Evolutionary conservation across 1,284 basidiomycete genomes (phyloP), one percentile per base, ranked within the genome.

Genomic region (Ustilago hordei): DNA sequence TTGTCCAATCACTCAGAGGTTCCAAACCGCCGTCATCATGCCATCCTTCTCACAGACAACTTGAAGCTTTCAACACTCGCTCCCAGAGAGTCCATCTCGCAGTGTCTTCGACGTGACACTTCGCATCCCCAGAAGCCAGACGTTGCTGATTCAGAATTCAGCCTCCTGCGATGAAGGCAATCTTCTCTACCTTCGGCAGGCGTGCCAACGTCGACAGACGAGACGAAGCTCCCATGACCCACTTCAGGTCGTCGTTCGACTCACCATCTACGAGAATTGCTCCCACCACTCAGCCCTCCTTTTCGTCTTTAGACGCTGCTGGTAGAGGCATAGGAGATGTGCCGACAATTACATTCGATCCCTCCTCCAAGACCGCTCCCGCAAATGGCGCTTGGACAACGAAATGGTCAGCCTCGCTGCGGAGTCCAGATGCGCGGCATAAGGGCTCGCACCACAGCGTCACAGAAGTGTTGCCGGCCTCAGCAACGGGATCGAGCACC

Each of bases 151-250:
- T 28, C 23, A 28, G 23, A 28, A 28, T 28, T 28, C 23, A 3
- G 23, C 23, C 23, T 28, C 23, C 43, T 19, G 7, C 23, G 11
- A 75, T 75, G 73, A 70, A 66, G 17, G 68, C 73, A 36, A 66
- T 75, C 55, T 64, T 75, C 9, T 60, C 64, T 31, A 64, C 9
- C 36, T 67, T 75, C 12, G 61, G 73, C 15, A 67, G 68, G 45
- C 61, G 60, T 17, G 64, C 45, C 48, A 69, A 69, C 41, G 34
- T 63, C 45, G 47, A 55, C 36, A 34, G 38, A 36, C 48, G 41
- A 28, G 56, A 66, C 7, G 48, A 60, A 9, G 3, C 58, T 8
- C 13, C 53, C 8, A 56, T 69, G 0, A 17, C 13, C 31, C 17
- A 43, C 2, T 55, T 43, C 53, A 66, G 54, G n/a, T 38, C 50